Evolutionary conservation across 805 yeast genomes (phyloP), one percentile per base, ranked within the genome.

Genomic region (Pichia phayaonensis): DNA sequence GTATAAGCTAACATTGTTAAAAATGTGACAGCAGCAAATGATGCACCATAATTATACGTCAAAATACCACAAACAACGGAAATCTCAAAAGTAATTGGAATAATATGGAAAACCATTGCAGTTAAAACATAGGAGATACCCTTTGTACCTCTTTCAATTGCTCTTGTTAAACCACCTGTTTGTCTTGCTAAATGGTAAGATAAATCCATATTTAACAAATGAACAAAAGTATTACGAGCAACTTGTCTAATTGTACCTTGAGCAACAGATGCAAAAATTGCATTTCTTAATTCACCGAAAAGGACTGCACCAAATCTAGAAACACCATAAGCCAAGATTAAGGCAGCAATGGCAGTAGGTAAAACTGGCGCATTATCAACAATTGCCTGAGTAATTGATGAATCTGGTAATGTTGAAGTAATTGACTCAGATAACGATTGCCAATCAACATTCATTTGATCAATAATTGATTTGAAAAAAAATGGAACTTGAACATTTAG

Each of bases 81-180:
- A 48, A 94, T 94, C 65, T 94, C 99, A 63, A 94, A 86, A 3
- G 95, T 76, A 40, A 92, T 86, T 10, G 99, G 99, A 34, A 92
- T 72, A 38, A 94, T 90, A 65, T 94, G 98, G 72, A 94, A 92
- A n/a, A 94, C 96, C 96, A 92, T 87, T 2, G 98, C 96, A 38
- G 87, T 81, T 44, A 94, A 72, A 6, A 94, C 97, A 59, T 86
- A 90, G 13, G 95, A 84, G 48, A 94, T 92, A 71, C 99, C 99
- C 60, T 94, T 92, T 1, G 98, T 92, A 66, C 99, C 99, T 56
- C 99, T 75, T 61, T 94, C 99, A 61, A 94, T 94, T 1, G 98
- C 98, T 54, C 99, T 74, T 0, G 97, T 92, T 34, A 94, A 69
- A 0, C 97, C 98, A 57, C 99, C 99, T 0, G 99, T 94, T 66